Percentiles rank a stretch among this genome's conserved stretches.
These are phyloP conservation scores for Phaeophleospora eucalypticola DNA, from an alignment of 2,329 filamentous ascomycete species.

Conservation along the genomic window DNA sequence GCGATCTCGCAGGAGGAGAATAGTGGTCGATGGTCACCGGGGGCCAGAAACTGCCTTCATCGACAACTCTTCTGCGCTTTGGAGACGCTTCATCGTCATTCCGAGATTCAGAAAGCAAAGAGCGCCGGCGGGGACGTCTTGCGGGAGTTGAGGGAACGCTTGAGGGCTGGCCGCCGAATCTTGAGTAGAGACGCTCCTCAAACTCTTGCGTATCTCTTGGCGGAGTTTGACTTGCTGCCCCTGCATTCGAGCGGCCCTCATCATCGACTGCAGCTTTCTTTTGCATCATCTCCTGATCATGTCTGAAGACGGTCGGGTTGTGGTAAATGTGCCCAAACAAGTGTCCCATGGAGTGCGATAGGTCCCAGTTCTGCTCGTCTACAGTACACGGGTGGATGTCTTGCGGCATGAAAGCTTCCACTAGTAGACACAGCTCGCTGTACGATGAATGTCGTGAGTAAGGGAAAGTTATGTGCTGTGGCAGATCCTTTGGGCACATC, in stretches of 20 bases:
- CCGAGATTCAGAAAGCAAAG: constrained; percentile 2
- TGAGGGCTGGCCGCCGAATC: background rate
- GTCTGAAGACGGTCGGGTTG: constrained; percentile 51
- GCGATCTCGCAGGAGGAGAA: background rate
- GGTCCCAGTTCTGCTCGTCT: constrained; percentile 59
- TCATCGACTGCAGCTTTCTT: background rate
- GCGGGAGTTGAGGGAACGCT: background rate
- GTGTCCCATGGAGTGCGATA: constrained; percentile 57
- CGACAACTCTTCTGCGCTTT: constrained; percentile 5
- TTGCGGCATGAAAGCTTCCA: constrained; percentile 63
- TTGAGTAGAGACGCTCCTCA: background rate
- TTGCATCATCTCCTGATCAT: constrained; percentile 59
- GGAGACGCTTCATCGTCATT: background rate
- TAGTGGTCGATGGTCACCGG: constrained; percentile 4
- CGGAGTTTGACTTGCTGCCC: background rate
- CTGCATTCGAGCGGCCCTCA: background rate
- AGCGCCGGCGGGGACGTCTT: background rate
- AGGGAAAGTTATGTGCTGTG: constrained; percentile 57
- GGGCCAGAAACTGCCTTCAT: constrained; percentile 6
- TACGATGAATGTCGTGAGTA: constrained; percentile 91
- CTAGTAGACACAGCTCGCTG: constrained; percentile 67
- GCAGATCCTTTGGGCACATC: no score
- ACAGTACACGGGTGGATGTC: constrained; percentile 81
- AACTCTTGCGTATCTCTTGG: constrained; percentile 1
- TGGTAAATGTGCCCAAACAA: constrained; percentile 71